These are phyloP conservation scores for Bruguiera sexangula DNA, from an alignment of 345 rosid species.

Conservation along the genomic window DNA sequence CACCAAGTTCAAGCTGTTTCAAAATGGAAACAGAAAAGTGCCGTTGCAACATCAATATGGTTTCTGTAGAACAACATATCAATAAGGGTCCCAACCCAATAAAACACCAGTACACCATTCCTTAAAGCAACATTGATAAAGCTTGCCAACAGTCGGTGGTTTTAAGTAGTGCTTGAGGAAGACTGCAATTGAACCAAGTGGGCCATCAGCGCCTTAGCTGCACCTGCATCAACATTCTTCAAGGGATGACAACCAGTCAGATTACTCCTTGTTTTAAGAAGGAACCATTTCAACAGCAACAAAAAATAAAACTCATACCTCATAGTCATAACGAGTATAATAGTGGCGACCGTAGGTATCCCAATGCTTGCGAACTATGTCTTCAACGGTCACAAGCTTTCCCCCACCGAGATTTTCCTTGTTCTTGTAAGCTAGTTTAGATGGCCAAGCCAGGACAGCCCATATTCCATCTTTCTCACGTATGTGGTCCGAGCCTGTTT, in stretches of 20 bases:
- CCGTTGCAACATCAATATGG: too few species aligned
- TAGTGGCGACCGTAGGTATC: conserved; percentile 89
- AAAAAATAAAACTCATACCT: conserved; percentile 42
- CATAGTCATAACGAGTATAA: conserved; percentile 97
- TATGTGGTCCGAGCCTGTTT: conserved; percentile 90
- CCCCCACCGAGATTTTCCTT: conserved; percentile 60
- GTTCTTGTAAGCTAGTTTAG: conserved; percentile 84
- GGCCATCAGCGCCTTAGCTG: conserved; percentile 89
- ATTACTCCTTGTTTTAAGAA: conserved; percentile 8
- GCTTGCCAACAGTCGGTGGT: conserved; percentile 2
- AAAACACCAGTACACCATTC: neutral
- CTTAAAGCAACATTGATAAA: neutral
- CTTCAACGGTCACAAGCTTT: conserved; percentile 86
- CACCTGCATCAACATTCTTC: conserved; percentile 92
- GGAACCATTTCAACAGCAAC: neutral
- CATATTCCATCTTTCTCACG: conserved; percentile 98
- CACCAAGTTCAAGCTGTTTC: too few species aligned
- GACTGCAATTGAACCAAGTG: conserved; percentile 78
- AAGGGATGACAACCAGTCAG: conserved; percentile 25
- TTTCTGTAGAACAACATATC: neutral
- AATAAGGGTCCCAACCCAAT: neutral
- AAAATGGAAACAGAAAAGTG: too few species aligned
- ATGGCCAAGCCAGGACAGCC: conserved; percentile 99
- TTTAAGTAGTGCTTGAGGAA: conserved; percentile 26
- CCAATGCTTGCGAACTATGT: conserved; percentile 90